Conservation (phyloP, 2,329 filamentous ascomycete genomes). For the Cladosporium sp. region DNA sequence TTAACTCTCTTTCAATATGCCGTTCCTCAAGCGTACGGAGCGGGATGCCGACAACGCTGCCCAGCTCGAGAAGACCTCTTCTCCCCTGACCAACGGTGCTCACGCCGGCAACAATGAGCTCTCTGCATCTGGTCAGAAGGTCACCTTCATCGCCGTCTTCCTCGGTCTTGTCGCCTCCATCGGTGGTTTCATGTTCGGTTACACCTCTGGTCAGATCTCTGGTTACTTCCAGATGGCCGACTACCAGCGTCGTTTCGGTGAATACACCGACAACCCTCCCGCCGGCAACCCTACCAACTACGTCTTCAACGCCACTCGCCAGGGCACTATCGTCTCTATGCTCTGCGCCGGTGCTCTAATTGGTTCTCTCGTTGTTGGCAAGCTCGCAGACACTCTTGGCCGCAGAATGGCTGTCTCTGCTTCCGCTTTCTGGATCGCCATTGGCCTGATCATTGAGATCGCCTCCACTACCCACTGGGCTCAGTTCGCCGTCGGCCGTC, state of each 20-base stretch:
- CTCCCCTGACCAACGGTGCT: conserved; percentile 18
- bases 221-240: conserved; percentile 48
- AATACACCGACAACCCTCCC: conserved; percentile 29
- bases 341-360: conserved; percentile 46
- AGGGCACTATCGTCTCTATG: conserved; percentile 46
- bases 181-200: conserved; percentile 60
- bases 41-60: conserved; percentile 34
- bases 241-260: conserved; percentile 59
- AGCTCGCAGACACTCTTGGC: conserved; percentile 56
- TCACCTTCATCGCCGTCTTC: conserved; percentile 47
- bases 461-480: conserved; percentile 42
- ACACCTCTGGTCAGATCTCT: conserved; percentile 63
- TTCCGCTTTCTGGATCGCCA: conserved; percentile 45
- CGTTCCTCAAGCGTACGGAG: conserved; percentile 37
- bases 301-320: conserved; percentile 35
- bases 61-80: conserved; percentile 34
- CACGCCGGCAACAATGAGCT: conserved; percentile 21
- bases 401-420: conserved; percentile 51
- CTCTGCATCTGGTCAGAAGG: conserved; percentile 27
- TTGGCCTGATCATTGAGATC: conserved; percentile 48
- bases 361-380: conserved; percentile 44
- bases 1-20: conserved; percentile 27
- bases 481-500: conserved; percentile 51
- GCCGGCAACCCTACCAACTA: conserved; percentile 38
- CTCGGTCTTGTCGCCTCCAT: conserved; percentile 58